Evolutionary conservation across 2,329 filamentous ascomycete genomes (phyloP).

Genomic region (Diaporthe longicolla): DNA sequence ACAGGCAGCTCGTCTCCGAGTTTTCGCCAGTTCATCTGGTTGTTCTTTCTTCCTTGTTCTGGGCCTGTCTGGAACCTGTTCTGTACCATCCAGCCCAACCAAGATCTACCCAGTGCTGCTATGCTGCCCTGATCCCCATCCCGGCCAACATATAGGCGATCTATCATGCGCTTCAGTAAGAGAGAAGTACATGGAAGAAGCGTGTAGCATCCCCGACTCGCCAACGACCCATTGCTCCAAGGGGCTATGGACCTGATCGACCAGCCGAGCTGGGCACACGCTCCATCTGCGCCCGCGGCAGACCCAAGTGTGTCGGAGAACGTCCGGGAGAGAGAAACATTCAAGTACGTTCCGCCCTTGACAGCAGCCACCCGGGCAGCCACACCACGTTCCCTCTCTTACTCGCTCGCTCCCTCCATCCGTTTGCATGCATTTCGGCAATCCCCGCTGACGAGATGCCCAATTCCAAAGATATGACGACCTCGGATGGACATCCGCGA

Average conservation of each 20-base stretch:
- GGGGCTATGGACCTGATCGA: slow-evolving; percentile 38
- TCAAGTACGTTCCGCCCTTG: slow-evolving; percentile 43
- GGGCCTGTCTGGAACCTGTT: slow-evolving; percentile 8
- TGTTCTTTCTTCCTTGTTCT: slow-evolving; percentile 1
- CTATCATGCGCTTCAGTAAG: slow-evolving; percentile 26
- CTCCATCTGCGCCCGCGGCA: slow-evolving; percentile 13
- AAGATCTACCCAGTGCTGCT: neutral
- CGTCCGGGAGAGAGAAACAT: slow-evolving; percentile 47
- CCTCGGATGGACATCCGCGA: slow-evolving; percentile 44
- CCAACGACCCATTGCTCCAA: slow-evolving; percentile 34
- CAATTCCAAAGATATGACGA: slow-evolving; percentile 43
- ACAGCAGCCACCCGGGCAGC: neutral
- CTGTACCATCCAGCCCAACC: neutral
- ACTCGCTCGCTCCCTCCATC: neutral
- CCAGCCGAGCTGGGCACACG: slow-evolving; percentile 33
- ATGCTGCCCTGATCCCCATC: slow-evolving; percentile 22
- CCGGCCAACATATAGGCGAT: slow-evolving; percentile 7
- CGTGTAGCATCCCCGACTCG: slow-evolving; percentile 32
- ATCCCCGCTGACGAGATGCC: slow-evolving; percentile 16
- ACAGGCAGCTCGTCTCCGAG: neutral
- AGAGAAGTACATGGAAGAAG: slow-evolving; percentile 31
- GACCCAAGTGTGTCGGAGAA: slow-evolving; percentile 27
- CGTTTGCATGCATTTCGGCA: too few species aligned
- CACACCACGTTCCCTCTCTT: neutral
- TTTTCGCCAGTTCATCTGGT: slow-evolving; percentile 28